Conservation (phyloP, 2,329 filamentous ascomycete genomes). For the Pestalotiopsis sp. region DNA sequence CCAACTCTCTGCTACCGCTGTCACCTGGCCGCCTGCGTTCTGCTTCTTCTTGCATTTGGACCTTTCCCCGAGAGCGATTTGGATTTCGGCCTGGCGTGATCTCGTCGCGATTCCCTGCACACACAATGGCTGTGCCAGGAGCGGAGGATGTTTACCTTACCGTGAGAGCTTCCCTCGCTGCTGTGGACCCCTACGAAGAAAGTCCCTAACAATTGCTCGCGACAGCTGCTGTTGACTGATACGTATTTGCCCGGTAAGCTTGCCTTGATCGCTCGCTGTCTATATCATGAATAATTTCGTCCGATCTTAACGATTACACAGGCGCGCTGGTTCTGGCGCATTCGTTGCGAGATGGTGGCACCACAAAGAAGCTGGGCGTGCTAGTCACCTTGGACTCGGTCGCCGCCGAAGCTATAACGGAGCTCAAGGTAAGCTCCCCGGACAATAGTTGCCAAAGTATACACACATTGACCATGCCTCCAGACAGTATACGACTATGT, state of each 20-base stretch:
- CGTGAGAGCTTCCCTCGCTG: conserved; percentile 11
- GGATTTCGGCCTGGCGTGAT: conserved; percentile 16
- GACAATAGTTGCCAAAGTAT: not conserved
- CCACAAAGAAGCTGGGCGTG: conserved; percentile 81
- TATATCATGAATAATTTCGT: conserved; percentile 19
- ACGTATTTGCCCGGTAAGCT: conserved; percentile 84
- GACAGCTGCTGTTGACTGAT: conserved; percentile 88
- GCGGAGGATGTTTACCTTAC: conserved; percentile 22
- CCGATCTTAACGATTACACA: conserved; percentile 35
- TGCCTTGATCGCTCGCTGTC: conserved; percentile 14
- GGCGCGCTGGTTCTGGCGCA: conserved; percentile 93
- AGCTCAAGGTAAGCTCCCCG: conserved; percentile 68
- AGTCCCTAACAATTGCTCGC: conserved; percentile 27
- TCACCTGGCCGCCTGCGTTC: not conserved
- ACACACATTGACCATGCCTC: conserved; percentile 19
- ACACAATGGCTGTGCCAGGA: conserved; percentile 40
- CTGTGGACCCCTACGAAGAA: conserved; percentile 2
- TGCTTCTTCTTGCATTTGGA: not conserved
- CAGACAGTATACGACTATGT: conserved; percentile 87
- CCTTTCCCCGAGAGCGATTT: not conserved
- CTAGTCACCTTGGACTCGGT: conserved; percentile 82
- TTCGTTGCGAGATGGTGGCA: conserved; percentile 88
- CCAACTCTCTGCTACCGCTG: not conserved
- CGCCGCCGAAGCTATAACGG: conserved; percentile 71
- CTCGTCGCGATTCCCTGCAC: conserved; percentile 16